phyloP scores from a whole-genome alignment of 2,329 filamentous ascomycete species.

The Davidsoniella australis region DNA sequence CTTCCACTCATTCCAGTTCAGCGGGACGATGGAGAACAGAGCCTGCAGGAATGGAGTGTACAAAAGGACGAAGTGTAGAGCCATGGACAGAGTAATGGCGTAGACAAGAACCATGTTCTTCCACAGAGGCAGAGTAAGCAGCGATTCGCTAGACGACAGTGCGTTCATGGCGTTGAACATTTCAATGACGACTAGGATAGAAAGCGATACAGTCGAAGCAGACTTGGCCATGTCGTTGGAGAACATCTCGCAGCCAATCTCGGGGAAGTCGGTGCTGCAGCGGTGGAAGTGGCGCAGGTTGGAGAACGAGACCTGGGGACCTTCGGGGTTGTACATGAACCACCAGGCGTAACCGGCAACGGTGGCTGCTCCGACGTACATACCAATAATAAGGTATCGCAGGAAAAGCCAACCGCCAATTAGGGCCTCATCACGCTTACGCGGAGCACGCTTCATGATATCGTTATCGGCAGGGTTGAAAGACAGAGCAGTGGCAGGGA shows the following conservation, averaged over 20 bases:
- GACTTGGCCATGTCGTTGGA: conserved; percentile 68
- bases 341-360: conserved; percentile 99
- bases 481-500: conserved; percentile 86
- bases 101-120: conserved; percentile 97
- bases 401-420: conserved; percentile 95
- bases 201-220: conserved; percentile 83
- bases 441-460: conserved; percentile 82
- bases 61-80: conserved; percentile 80
- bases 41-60: conserved; percentile 80
- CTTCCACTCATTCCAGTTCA: conserved; percentile 79
- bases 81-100: conserved; percentile 84
- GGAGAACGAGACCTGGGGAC: conserved; percentile 80
- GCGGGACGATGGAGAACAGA: conserved; percentile 77
- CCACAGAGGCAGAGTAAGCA: conserved; percentile 89
- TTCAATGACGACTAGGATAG: conserved; percentile 87
- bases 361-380: conserved; percentile 84
- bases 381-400: conserved; percentile 90
- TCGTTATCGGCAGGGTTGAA: conserved; percentile 99
- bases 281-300: conserved; percentile 88
- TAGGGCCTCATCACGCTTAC: conserved; percentile 82
- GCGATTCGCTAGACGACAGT: conserved; percentile 82
- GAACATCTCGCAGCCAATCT: conserved; percentile 90
- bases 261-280: conserved; percentile 69
- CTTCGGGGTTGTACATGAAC: conserved; percentile 90
- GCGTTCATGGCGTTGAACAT: conserved; percentile 99